Base-by-base conservation (phyloP, 2,329 filamentous ascomycete species). In the Ophiocordyceps camponoti-rufipedis region DNA sequence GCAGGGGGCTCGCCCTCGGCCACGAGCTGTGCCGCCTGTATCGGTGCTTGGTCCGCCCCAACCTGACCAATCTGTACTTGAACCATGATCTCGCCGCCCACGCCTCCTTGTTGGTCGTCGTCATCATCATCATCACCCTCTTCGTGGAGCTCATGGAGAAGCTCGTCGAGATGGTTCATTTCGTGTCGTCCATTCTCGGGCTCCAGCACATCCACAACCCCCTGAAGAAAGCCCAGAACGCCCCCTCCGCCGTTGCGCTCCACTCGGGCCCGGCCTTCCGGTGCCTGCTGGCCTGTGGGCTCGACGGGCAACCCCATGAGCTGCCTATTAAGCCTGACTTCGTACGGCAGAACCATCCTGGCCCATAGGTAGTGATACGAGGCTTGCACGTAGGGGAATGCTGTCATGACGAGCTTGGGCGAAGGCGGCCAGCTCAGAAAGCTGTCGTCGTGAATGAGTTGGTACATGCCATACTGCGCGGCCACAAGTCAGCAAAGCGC, bases 391-490 rank as follows among this genome's bases (percentile, higher is more conserved):
- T 65, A 66, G 0, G 74, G 74, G 49, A 74, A 67, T 3, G 69
- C 49, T 1, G 67, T 61, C 44, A 75, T 56, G n/a, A 66, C 68
- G 48, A 72, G 67, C 38, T 66, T 62, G 1, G 71, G 68, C 0
- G 71, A 69, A 0, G 72, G 72, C 1, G 74, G 73, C 73, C 73
- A 77, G 13, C 56, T 54, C 18, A 70, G 58, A 43, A 68, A 61
- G n/a, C 66, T 54, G 29, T 66, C 60, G 39, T 71, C 61, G 41
- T 66, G 62, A 45, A 67, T 60, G 33, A 69, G 54, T 28, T 70
- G 64, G 32, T 65, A 62, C 11, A 66, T 62, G 44, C 65, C 67
- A 46, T 70, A 74, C 72, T 75, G 44, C 11, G 28, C 8, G 9
- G 33, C 12, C 11, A 28, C 28, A 14, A 28, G 40, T 23, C 23